phyloP scores from a whole-genome alignment of 805 yeast genomes.

The Candida verbasci region DNA sequence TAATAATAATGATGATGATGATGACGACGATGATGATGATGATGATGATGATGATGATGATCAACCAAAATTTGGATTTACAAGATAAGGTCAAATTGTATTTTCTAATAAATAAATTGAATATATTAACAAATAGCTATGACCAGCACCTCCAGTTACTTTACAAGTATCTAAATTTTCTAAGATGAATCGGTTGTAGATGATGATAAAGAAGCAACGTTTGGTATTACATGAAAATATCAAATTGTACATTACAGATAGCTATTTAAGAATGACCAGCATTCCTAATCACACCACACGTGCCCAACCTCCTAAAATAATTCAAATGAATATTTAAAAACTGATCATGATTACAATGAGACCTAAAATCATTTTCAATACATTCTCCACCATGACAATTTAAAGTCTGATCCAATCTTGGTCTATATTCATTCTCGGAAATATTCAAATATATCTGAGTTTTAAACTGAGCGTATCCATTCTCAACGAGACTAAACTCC shows the following conservation, averaged over 20 bases:
- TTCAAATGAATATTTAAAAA: slow-evolving; percentile 32
- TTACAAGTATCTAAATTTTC: too few relatives aligned
- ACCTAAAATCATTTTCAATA: slow-evolving; percentile 24
- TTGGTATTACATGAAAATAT: too few relatives aligned
- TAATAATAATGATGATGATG: not conserved
- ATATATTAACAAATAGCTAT: too few relatives aligned
- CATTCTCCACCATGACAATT: slow-evolving; percentile 33
- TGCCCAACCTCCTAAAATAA: slow-evolving; percentile 34
- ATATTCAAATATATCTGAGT: slow-evolving; percentile 36
- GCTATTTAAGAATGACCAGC: too few relatives aligned
- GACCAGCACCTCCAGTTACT: too few relatives aligned
- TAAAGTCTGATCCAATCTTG: slow-evolving; percentile 24
- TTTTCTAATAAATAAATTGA: too few relatives aligned
- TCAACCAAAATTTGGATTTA: slow-evolving; percentile 31
- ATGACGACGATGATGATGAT: slow-evolving; percentile 12
- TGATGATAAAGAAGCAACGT: too few relatives aligned
- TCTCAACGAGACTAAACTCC: slow-evolving; percentile 11
- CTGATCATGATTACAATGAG: slow-evolving; percentile 11
- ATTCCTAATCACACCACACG: slow-evolving; percentile 21
- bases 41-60: slow-evolving; percentile 27
- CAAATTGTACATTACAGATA: too few relatives aligned
- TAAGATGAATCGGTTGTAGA: too few relatives aligned
- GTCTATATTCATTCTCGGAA: slow-evolving; percentile 20
- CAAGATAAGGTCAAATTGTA: slow-evolving; percentile 12
- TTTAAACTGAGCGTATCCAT: slow-evolving; percentile 27